A percentile compares a stretch with the other conserved stretches of the same genome.
These are phyloP conservation scores for Boehmeria nivea DNA, from an alignment of 306 rosid species.

Conservation along the genomic window DNA sequence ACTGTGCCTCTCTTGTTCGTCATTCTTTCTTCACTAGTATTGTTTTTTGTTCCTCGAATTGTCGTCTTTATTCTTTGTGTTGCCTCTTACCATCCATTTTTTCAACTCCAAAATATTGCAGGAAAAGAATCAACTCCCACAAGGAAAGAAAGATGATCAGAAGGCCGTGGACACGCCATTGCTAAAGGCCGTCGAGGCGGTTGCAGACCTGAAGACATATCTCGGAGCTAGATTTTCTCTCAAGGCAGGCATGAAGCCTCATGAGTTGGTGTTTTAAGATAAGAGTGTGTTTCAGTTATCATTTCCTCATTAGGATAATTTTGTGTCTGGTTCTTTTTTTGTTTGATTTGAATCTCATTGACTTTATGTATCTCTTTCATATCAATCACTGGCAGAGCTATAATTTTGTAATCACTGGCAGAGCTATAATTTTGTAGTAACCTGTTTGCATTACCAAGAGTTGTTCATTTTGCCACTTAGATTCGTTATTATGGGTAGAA, in stretches of 20 bases:
- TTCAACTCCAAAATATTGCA: not conserved
- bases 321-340: conserved; percentile 1
- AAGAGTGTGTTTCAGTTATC: not conserved
- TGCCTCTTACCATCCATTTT: too few species aligned
- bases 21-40: not conserved
- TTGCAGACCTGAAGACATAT: conserved; percentile 58
- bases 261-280: conserved; percentile 49
- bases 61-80: too few species aligned
- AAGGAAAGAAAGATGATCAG: conserved; percentile 71
- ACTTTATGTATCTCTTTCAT: conserved; percentile 12
- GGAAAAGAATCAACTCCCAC: conserved; percentile 65
- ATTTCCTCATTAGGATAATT: conserved; percentile 8
- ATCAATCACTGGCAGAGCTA: not conserved
- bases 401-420: conserved; percentile 9
- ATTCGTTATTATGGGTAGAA: too few species aligned
- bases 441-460: not conserved
- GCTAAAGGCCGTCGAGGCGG: conserved; percentile 48
- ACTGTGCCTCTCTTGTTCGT: too few species aligned
- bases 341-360: conserved; percentile 5
- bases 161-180: conserved; percentile 50
- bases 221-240: conserved; percentile 70
- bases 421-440: conserved; percentile 16
- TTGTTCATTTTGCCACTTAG: too few species aligned
- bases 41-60: not conserved
- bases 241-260: conserved; percentile 67